Evolutionary conservation across 331 rosid species (phyloP), one percentile per base, ranked within the genome.

Genomic region (Quercus tomentella): DNA sequence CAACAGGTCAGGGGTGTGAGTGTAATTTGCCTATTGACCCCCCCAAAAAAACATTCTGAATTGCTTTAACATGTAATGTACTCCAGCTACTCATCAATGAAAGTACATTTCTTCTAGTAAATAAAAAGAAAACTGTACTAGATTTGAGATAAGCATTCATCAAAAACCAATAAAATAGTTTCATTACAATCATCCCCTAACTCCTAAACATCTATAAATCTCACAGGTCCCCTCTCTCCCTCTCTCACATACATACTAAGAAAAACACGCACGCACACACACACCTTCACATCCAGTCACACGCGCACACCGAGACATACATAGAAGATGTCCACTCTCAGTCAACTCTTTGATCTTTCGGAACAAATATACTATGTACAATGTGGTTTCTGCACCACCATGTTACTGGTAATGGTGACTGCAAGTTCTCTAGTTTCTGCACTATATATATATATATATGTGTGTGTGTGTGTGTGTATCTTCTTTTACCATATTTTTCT

Each of bases 331-430:
- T 82, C 94, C 22, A 81, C 89, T 30, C 65, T 90, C 33, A 87
- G 84, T 89, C 89, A 86, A 73, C 84, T 91, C 58, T 84, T 88
- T 81, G 92, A 93, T 84, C 88, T 89, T 41, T 87, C 92, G 2
- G 98, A 91, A 22, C 94, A 95, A 82, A 89, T 95, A 84, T 93
- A 96, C 73, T 91, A 95, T 55, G 94, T 94, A 26, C 93, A 94
- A 80, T 94, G 98, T 72, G 97, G 98, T 80, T 87, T 92, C 83
- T 94, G 98, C 25, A 80, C 86, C 84, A 92, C 96, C 77, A 86
- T 92, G 70, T 81, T 94, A 56, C 83, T 94, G 97, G 98, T 94
- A 84, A 76, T 52, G 33, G 25, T 30, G 25, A 22, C 73, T 70
- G 4, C 33, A 58, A 25, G 23, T 58, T 10, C 12, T 21, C 5